Percentiles rank a stretch among this genome's conserved stretches.
Evolutionary conservation across 169 alveolate species (phyloP).

Genomic region (Eimeria sp.): DNA sequence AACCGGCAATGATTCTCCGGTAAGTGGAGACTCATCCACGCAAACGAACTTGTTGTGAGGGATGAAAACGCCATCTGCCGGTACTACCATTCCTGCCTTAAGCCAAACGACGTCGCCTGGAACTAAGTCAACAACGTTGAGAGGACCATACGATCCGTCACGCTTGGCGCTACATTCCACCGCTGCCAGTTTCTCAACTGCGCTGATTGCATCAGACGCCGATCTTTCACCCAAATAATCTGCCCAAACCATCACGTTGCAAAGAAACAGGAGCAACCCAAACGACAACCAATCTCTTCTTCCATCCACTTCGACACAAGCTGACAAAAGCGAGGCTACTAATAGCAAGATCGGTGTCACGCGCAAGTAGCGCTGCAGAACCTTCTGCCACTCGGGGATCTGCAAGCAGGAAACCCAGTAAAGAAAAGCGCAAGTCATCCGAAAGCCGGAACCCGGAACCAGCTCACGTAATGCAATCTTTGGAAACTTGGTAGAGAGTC

Average conservation of each 20-base stretch:
- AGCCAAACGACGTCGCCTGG: conserved; percentile 95
- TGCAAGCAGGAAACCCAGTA: conserved; percentile 58
- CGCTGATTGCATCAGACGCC: conserved; percentile 91
- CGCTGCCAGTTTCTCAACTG: conserved; percentile 90
- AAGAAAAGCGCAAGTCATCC: background rate
- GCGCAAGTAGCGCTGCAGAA: conserved; percentile 67
- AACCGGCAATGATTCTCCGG: conserved; percentile 93
- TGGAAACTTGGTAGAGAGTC: background rate
- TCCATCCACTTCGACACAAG: conserved; percentile 56
- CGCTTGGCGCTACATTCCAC: conserved; percentile 83
- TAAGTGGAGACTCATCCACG: conserved; percentile 92
- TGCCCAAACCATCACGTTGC: conserved; percentile 92
- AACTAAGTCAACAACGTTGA: conserved; percentile 87
- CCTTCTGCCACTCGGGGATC: conserved; percentile 82
- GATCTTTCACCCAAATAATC: conserved; percentile 92
- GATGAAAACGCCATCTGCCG: conserved; percentile 84
- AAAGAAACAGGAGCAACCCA: conserved; percentile 93
- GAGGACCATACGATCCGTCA: conserved; percentile 83
- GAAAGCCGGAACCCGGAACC: no score
- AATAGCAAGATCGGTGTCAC: conserved; percentile 78
- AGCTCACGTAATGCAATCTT: background rate
- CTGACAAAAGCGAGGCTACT: conserved; percentile 76
- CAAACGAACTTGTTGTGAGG: conserved; percentile 88
- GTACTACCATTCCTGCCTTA: conserved; percentile 90
- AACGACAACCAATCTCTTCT: conserved; percentile 92